phyloP scores from a whole-genome alignment of 345 rosid genomes.

The Alliaria petiolata region DNA sequence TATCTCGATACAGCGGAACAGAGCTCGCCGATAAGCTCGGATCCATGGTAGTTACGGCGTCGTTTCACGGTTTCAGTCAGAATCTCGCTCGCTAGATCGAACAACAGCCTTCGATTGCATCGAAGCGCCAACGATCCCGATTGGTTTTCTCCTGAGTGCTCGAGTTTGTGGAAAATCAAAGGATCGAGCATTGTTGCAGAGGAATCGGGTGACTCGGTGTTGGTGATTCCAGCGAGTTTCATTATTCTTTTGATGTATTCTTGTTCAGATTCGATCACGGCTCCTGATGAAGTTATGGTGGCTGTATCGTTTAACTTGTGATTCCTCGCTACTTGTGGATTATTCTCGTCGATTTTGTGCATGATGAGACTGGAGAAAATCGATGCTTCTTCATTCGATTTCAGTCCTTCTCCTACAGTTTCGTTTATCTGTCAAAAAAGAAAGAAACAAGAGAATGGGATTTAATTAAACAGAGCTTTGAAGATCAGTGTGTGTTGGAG shows the following conservation, averaged over 20 bases:
- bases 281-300: slow-evolving; percentile 17
- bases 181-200: slow-evolving; percentile 33
- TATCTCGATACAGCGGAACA: slow-evolving; percentile 37
- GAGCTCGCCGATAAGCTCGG: slow-evolving; percentile 33
- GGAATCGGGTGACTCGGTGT: slow-evolving; percentile 36
- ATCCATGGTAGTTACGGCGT: slow-evolving; percentile 5
- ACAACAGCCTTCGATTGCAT: slow-evolving; percentile 56
- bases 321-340: slow-evolving; percentile 26
- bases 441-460: not conserved
- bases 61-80: slow-evolving; percentile 42
- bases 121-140: slow-evolving; percentile 26
- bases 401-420: slow-evolving; percentile 28
- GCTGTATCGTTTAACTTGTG: slow-evolving; percentile 10
- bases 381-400: slow-evolving; percentile 45
- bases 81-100: slow-evolving; percentile 55
- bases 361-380: slow-evolving; percentile 41
- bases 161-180: slow-evolving; percentile 49
- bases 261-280: slow-evolving; percentile 21
- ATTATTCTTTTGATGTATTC: slow-evolving; percentile 50
- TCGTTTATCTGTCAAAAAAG: not conserved
- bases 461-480: not conserved
- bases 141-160: slow-evolving; percentile 9
- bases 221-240: slow-evolving; percentile 38
- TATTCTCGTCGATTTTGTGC: slow-evolving; percentile 36
- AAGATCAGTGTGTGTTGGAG: not conserved